Evolutionary conservation across 495 filamentous ascomycete species (phyloP).

Genomic region (Apiosordaria backusii): DNA sequence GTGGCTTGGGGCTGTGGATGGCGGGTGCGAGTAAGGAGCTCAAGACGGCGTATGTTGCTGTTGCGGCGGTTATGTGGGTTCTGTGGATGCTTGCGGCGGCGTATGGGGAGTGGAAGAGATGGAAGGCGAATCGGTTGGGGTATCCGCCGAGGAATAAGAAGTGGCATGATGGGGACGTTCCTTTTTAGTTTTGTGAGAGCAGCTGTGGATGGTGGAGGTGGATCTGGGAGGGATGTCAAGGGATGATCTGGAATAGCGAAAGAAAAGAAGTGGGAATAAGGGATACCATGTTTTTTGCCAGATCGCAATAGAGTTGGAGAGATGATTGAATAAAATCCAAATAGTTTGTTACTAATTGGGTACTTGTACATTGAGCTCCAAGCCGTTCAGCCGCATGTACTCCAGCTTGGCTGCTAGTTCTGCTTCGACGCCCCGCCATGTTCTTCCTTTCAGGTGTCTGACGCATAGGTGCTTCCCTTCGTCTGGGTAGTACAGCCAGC

Average conservation of each 20-base stretch:
- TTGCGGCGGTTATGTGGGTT: slow-evolving; percentile 32
- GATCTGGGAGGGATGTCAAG: not conserved
- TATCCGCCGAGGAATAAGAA: slow-evolving; percentile 3
- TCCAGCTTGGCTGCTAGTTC: slow-evolving; percentile 28
- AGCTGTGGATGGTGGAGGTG: not conserved
- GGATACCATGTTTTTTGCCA: too few species aligned
- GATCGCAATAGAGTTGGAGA: not conserved
- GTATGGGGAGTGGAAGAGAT: slow-evolving; percentile 22
- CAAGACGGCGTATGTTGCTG: slow-evolving; percentile 37
- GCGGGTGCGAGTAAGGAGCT: slow-evolving; percentile 30
- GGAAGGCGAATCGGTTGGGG: slow-evolving; percentile 8
- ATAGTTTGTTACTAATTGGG: not conserved
- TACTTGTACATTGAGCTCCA: not conserved
- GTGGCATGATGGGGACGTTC: slow-evolving; percentile 1
- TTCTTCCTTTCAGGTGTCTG: slow-evolving; percentile 43
- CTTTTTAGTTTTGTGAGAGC: not conserved
- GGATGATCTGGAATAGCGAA: too few species aligned
- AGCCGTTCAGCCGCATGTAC: slow-evolving; percentile 25
- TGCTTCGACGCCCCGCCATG: slow-evolving; percentile 38
- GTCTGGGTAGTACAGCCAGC: slow-evolving; percentile 47
- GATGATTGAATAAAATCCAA: not conserved
- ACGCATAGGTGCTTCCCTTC: slow-evolving; percentile 38
- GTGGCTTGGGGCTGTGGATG: slow-evolving; percentile 57
- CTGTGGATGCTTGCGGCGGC: slow-evolving; percentile 34
- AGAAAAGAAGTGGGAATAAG: too few species aligned